Evolutionary conservation across 495 filamentous ascomycete genomes (phyloP), one percentile per base, ranked within the genome.

Genomic region (Penicillium desertorum): DNA sequence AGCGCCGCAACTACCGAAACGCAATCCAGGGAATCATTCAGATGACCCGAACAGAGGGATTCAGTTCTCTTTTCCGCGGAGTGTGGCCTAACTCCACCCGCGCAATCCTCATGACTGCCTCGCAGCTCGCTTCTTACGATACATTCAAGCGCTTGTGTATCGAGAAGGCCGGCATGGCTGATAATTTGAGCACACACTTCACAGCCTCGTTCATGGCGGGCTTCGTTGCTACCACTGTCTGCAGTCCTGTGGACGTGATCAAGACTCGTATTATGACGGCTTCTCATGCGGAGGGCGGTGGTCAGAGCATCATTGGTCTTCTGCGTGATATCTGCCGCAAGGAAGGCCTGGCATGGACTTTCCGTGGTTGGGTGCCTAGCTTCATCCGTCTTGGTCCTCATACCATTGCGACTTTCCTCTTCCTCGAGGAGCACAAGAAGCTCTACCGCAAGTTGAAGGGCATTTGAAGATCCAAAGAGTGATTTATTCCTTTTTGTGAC

Each of bases 321-420:
- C 65, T 95, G 61, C 68, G 73, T 6, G 86, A 91, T 39, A 88
- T 92, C 29, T 86, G 85, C 59, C 83, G 79, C 60, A 81, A 84
- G 51, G 92, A 98, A 70, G 93, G 93, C 27, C 70, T 90, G 45
- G 70, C 77, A 1, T 98, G 94, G 94, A 89, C 92, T 82, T 98
- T 97, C 73, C 87, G 88, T 66, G 94, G 94, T n/a, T 98, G 94
- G 94, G 88, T 96, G 44, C 94, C 94, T 10, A 94, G 90, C 65
- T 98, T 98, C 70, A 85, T 96, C 55, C 81, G 94, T n/a, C 67
- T 98, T 55, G 95, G 87, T 23, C 88, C 88, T 42, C 94, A 98
- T 79, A 98, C 94, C 3, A 91, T 98, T 66, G 86, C 88, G 57
- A 98, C 95, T 10, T 97, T 98, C 63, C 67, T 98, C 58, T 97